Base-by-base conservation (phyloP, 1,284 basidiomycete species). In the Pisolithus thermaeus region DNA sequence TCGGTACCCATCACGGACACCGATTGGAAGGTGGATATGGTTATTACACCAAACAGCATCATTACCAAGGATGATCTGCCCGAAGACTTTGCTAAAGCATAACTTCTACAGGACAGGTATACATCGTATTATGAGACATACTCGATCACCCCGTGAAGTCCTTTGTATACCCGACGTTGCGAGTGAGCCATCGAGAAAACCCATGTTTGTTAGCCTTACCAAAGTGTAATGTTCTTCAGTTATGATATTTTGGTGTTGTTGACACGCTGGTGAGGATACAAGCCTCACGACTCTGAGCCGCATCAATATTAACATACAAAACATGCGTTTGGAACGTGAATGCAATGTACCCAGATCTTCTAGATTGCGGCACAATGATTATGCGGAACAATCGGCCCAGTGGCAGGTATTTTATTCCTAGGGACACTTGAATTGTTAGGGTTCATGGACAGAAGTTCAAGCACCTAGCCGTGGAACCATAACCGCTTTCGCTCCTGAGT, bases 11-110 rank as follows among this genome's bases (percentile, higher is more conserved):
- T 76, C 50, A 76, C 63, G 14, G 74, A 76, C 46, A 73, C 76
- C 59, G 87, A 90, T 67, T 85, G 84, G 78, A 80, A 73, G 58
- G 70, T 90, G 69, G 83, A 90, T 63, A 62, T 77, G 49, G 72
- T 90, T 55, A 67, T 87, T 40, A 80, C 80, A 16, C 78, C 83
- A 20, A 75, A 83, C 52, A 69, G 70, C 37, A 51, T 60, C 27
- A 59, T 68, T 54, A 49, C 54, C 30, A 52, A 40, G 11, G 47
- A 64, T n/a, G 51, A 44, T 18, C 23, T 27, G 7, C 18, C 20
- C 11, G 39, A 28, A n/a, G 22, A 54, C 30, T 40, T 51, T 50
- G 44, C 42, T 44, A 50, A 49, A 41, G 44, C 7, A 56, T 63
- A 65, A 61, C 50, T 46, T 46, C 40, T 32, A 42, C 40, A 16